These are phyloP conservation scores for Jatropha podagrica DNA, from an alignment of 441 rosid species.

Conservation along the genomic window DNA sequence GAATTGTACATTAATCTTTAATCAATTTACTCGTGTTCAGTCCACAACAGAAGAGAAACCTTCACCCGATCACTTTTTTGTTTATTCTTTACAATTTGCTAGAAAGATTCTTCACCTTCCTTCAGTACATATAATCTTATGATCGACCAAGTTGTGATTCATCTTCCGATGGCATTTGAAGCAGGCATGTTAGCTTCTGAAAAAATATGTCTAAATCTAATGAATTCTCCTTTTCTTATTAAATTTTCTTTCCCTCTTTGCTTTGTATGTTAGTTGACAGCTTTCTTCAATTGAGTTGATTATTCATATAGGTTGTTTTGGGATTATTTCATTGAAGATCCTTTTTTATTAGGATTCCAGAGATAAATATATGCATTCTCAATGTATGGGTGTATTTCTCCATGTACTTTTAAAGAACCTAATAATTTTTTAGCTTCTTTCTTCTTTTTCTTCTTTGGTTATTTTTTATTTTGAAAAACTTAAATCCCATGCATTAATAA, in stretches of 20 bases:
- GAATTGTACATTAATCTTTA: background rate
- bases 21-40: background rate
- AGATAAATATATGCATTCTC: background rate
- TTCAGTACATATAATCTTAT: background rate
- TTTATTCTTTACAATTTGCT: background rate
- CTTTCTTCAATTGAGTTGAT: background rate
- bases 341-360: background rate
- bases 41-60: background rate
- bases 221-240: background rate
- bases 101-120: background rate
- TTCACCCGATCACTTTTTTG: background rate
- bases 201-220: background rate
- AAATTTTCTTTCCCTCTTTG: background rate
- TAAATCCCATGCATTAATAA: background rate
- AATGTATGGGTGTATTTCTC: background rate
- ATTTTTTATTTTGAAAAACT: background rate
- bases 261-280: background rate
- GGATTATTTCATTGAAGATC: background rate
- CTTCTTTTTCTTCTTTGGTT: background rate
- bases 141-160: background rate
- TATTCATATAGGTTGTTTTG: background rate
- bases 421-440: background rate
- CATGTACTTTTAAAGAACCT: background rate
- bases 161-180: background rate
- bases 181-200: background rate